A percentile compares a stretch with the other conserved stretches of the same genome.
These are phyloP conservation scores for Penicillium odoratum DNA, from an alignment of 495 filamentous ascomycete species.

Conservation along the genomic window DNA sequence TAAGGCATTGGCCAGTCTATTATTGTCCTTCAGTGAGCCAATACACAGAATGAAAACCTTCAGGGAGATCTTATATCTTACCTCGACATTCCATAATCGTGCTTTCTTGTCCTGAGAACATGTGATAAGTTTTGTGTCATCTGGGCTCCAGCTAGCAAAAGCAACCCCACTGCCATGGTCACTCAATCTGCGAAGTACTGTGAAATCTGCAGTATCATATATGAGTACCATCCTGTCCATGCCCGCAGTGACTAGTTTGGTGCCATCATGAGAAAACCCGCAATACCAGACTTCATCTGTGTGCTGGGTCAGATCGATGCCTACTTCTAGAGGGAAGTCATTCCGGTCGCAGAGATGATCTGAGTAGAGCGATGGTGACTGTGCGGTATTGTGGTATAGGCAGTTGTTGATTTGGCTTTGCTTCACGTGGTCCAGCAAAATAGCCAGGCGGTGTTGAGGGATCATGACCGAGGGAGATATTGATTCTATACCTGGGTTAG, in stretches of 20 bases:
- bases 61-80: constrained; percentile 57
- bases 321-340: constrained; percentile 71
- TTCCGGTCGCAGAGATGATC: constrained; percentile 82
- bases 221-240: constrained; percentile 73
- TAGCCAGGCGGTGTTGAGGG: constrained; percentile 86
- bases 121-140: constrained; percentile 79
- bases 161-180: constrained; percentile 68
- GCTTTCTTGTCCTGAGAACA: constrained; percentile 75
- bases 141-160: constrained; percentile 86
- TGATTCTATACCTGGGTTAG: constrained; percentile 54
- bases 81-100: constrained; percentile 75
- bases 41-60: background rate
- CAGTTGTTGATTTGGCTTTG: constrained; percentile 78
- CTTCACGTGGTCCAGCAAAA: constrained; percentile 81
- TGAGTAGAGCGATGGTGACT: constrained; percentile 79
- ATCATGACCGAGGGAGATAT: constrained; percentile 99
- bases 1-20: constrained; percentile 69
- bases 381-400: constrained; percentile 82
- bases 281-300: constrained; percentile 88
- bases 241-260: constrained; percentile 78
- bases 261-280: constrained; percentile 86
- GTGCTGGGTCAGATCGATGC: constrained; percentile 70
- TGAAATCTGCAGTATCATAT: constrained; percentile 73
- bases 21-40: constrained; percentile 14
- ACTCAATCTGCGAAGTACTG: constrained; percentile 60